Base-by-base conservation (phyloP, 805 yeast species). In the Candida sanyiensis region DNA sequence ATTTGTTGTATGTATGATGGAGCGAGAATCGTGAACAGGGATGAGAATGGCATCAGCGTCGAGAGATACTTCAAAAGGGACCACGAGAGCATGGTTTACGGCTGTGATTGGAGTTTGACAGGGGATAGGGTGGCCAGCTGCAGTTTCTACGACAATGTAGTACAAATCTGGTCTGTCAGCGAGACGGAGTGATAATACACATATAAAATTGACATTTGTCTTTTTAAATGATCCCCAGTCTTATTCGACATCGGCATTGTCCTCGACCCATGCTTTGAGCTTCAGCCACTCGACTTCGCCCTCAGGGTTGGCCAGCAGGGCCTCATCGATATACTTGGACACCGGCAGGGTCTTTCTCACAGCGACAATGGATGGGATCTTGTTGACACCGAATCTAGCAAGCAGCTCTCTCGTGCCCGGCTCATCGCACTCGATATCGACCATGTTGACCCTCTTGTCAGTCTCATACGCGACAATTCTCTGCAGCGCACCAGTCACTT, bases 1-100 rank as follows among this genome's bases (percentile, higher is more conserved):
- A 77, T 80, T 0, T 89, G 97, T 57, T 87, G 96, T 54, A 93
- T 93, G 97, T 90, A 90, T 54, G 88, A 86, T 48, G 98, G 98
- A 13, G 96, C 95, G 2, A 69, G 88, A 41, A 65, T 89, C 0
- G 57, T 89, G 1, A 57, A 57, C 11, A 53, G 69, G n/a, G 49
- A 54, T 17, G 54, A 48, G 3, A 45, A 47, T 2, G 34, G 34
- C 6, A 50, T 62, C 1, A 38, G 41, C 7, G 58, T 73, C 38
- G 54, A 58, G 3, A 63, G 65, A 19, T 71, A 69, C 40, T 72
- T 75, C 55, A 80, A 80, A 52, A 69, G 71, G 10, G 83, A 82
- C 22, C 97, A 90, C 56, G 80, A 78, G 35, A 86, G 96, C 43
- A 90, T 93, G 87, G 89, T 90, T 39, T 90, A 90, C 54, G 98